A percentile compares a stretch with the other conserved stretches of the same genome.
Evolutionary conservation across 1,284 basidiomycete species (phyloP).

Genomic region (Vanrija sp.): DNA sequence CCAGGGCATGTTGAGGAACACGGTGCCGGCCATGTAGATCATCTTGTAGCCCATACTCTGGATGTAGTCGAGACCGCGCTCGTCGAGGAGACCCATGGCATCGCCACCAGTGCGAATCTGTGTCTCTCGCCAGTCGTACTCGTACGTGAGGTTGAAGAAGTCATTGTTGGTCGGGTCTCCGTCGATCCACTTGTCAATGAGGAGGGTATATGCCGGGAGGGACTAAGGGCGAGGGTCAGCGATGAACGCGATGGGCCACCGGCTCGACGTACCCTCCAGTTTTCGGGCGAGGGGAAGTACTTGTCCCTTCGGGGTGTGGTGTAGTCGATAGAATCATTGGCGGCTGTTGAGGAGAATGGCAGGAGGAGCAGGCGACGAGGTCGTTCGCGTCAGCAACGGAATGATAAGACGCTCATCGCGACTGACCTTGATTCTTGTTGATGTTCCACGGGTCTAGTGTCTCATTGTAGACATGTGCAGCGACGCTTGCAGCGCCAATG

Average conservation of each 20-base stretch:
- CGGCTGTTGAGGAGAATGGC: conserved; percentile 51
- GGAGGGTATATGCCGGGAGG: conserved; percentile 75
- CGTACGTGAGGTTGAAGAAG: conserved; percentile 71
- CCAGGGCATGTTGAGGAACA: conserved; percentile 91
- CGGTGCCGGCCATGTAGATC: conserved; percentile 85
- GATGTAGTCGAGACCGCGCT: conserved; percentile 69
- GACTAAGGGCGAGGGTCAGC: conserved; percentile 30
- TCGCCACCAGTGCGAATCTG: conserved; percentile 84
- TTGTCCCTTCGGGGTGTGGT: conserved; percentile 46
- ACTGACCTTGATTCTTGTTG: conserved; percentile 65
- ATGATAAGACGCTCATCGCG: neutral
- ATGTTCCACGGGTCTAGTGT: conserved; percentile 75
- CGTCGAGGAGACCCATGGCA: conserved; percentile 65
- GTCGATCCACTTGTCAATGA: conserved; percentile 88
- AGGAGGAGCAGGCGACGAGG: neutral
- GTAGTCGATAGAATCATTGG: conserved; percentile 64
- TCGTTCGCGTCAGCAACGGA: neutral
- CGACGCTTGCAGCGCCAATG: conserved; percentile 1
- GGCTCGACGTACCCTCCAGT: conserved; percentile 74
- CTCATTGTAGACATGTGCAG: conserved; percentile 57
- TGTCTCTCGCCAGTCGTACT: conserved; percentile 79
- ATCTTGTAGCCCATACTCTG: conserved; percentile 77
- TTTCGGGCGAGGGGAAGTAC: conserved; percentile 68
- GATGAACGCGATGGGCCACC: conserved; percentile 57
- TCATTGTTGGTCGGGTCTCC: conserved; percentile 87